phyloP scores from a whole-genome alignment of 495 filamentous ascomycete genomes.

The Penicillium waksmanii region DNA sequence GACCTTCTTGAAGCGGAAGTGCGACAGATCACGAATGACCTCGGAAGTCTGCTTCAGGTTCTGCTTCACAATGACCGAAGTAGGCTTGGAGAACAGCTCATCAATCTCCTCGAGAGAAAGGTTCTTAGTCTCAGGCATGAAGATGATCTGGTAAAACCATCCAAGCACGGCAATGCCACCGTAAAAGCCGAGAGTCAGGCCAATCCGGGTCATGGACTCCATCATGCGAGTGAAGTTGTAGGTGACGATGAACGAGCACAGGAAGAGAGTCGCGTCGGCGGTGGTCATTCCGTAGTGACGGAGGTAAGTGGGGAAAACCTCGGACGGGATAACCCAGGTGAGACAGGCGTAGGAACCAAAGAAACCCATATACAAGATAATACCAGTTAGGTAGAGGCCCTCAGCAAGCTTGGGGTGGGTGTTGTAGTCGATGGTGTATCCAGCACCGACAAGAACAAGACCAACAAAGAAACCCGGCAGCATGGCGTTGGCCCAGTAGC shows the following conservation, averaged over 20 bases:
- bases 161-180: conserved; percentile 61
- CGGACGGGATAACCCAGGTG: conserved; percentile 63
- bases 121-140: conserved; percentile 68
- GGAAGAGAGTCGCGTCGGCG: conserved; percentile 58
- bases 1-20: conserved; percentile 38
- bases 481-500: conserved; percentile 65
- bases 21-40: conserved; percentile 36
- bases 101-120: conserved; percentile 66
- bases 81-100: conserved; percentile 58
- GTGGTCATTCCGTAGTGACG: conserved; percentile 64
- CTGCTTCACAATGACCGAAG: conserved; percentile 55
- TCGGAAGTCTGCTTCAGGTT: conserved; percentile 47
- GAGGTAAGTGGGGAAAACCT: conserved; percentile 65
- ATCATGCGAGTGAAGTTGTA: conserved; percentile 66
- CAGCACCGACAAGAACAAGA: conserved; percentile 57
- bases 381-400: conserved; percentile 58
- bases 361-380: conserved; percentile 65
- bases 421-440: conserved; percentile 49
- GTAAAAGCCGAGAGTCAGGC: conserved; percentile 62
- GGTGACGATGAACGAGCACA: conserved; percentile 64
- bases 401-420: conserved; percentile 44
- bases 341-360: conserved; percentile 66
- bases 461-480: conserved; percentile 65
- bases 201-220: conserved; percentile 57
- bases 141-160: conserved; percentile 61